phyloP scores from a whole-genome alignment of 805 yeast species.

The Schizosaccharomyces octosporus region DNA sequence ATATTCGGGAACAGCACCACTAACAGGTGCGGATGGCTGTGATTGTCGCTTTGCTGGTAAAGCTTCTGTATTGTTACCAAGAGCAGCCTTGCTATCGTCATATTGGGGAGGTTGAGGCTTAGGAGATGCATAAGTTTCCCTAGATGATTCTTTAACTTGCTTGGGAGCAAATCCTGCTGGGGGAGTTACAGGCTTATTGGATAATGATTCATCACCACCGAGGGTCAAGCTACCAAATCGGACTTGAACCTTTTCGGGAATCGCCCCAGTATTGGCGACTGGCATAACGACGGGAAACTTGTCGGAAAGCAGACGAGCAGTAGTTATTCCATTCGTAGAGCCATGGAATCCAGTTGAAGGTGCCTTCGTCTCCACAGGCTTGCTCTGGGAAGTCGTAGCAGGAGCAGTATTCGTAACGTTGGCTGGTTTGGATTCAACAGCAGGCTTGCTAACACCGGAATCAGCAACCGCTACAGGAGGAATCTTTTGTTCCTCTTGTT shows the following conservation, averaged over 20 bases:
- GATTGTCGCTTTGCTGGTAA: too few relatives aligned
- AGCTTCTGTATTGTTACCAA: too few relatives aligned
- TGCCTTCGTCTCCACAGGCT: neutral
- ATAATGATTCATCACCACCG: neutral
- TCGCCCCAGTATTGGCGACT: neutral
- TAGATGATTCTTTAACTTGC: too few relatives aligned
- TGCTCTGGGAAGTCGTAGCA: neutral
- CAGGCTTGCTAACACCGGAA: neutral
- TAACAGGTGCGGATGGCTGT: too few relatives aligned
- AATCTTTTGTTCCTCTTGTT: neutral
- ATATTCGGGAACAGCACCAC: too few relatives aligned
- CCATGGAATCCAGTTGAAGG: neutral
- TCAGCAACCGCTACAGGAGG: neutral
- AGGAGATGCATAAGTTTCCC: too few relatives aligned
- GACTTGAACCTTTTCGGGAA: neutral
- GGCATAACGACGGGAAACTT: neutral
- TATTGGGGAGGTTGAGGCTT: too few relatives aligned
- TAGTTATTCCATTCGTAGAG: neutral
- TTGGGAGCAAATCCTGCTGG: neutral
- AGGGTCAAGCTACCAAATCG: neutral
- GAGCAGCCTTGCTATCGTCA: too few relatives aligned
- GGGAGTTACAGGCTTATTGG: neutral
- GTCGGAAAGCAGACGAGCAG: neutral
- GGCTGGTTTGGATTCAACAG: neutral
- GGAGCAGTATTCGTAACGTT: neutral